Base-by-base conservation (phyloP, 148 eudicot genomes). In the Silene latifolia region DNA sequence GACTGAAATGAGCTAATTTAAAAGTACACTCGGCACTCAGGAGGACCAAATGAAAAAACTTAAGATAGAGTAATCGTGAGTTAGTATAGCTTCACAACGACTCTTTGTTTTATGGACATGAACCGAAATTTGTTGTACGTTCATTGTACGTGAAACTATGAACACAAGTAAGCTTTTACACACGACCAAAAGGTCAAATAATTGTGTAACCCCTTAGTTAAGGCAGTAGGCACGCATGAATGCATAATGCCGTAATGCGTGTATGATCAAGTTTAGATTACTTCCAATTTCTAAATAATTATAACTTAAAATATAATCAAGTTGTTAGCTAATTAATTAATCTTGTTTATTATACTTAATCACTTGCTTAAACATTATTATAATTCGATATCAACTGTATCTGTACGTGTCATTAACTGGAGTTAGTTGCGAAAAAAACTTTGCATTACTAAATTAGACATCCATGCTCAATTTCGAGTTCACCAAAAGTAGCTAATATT, bases 351-450 rank as follows among this genome's bases (percentile, higher is more conserved):
- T 66, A 4, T 21, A 59, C 17, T 57, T 73, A 76, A 67, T 32
- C 32, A 67, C 67, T 39, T 48, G 74, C 17, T 74, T 53, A 9
- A 35, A 62, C 4, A 53, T 32, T 51, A 42, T 25, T 48, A 27
- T 19, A 67, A 27, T 39, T 42, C 7, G 10, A 63, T 56, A 19
- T 75, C 63, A 67, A 51, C 24, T 51, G 75, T 65, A 63, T 69
- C 44, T 70, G 65, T 71, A 71, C 75, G 73, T 76, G 79, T 75
- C 68, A 46, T 71, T 72, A 51, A 53, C 79, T 80, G 79, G 68
- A 19, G 53, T 72, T 75, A 18, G 75, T 71, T 80, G 68, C 14
- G n/a, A 2, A 17, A 17, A 61, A 24, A 60, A 2, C 9, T 0
- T 23, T 3, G 3, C 56, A 44, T 25, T 46, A 68, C 1, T 48